Percentiles rank a stretch among this genome's conserved stretches.
Conservation (phyloP, 768 basidiomycete species). For the Strobilomyces confusus region DNA sequence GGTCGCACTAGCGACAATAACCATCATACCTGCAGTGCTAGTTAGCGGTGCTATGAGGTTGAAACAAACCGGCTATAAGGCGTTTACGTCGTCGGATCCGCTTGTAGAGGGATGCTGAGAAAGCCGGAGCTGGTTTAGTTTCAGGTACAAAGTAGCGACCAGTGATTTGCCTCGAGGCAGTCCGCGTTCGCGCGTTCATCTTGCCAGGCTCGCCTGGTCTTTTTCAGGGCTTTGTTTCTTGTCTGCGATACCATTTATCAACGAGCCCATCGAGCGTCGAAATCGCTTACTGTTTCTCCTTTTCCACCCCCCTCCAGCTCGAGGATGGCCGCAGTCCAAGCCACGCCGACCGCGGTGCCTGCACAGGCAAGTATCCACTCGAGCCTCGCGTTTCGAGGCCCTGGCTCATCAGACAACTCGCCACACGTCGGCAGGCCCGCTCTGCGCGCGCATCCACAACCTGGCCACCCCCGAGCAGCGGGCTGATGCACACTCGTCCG, state of each 20-base stretch:
- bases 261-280: background rate
- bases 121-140: background rate
- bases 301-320: background rate
- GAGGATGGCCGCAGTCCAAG: constrained; percentile 10
- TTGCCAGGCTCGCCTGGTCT: background rate
- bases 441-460: constrained; percentile 8
- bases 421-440: constrained; percentile 11
- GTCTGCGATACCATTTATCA: constrained; percentile 12
- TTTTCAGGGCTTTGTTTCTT: constrained; percentile 9
- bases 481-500: constrained; percentile 20
- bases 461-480: constrained; percentile 6
- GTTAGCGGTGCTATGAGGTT: background rate
- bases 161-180: constrained; percentile 19
- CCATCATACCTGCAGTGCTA: background rate
- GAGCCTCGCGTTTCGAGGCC: background rate
- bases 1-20: background rate
- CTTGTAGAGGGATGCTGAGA: background rate
- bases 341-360: background rate
- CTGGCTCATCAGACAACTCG: background rate
- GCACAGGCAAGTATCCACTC: constrained; percentile 12
- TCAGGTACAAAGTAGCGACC: constrained; percentile 10
- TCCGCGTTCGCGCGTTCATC: constrained; percentile 21
- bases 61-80: background rate
- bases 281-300: background rate
- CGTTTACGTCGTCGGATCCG: background rate